A percentile compares a stretch with the other conserved stretches of the same genome.
Evolutionary conservation across 805 yeast genomes (phyloP).

Genomic region (Barnettozyma californica): DNA sequence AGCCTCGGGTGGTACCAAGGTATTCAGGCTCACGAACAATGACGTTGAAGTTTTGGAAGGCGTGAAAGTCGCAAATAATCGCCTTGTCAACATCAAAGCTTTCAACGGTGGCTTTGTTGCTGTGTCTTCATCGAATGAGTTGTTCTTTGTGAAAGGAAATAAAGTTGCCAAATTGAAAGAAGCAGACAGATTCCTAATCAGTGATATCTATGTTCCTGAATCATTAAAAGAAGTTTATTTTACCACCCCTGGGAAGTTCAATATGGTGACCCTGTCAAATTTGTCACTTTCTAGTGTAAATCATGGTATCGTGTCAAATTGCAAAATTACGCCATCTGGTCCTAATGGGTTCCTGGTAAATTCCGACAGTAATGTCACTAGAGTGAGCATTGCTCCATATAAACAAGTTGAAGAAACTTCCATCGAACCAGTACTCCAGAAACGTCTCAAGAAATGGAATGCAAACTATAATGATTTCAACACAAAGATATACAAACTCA

Average conservation of each 20-base stretch:
- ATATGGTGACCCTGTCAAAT: conserved; percentile 3
- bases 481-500: conserved; percentile 15
- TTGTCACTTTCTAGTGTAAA: not conserved
- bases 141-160: conserved; percentile 8
- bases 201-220: conserved; percentile 12
- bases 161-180: conserved; percentile 4
- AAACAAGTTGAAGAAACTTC: conserved; percentile 9
- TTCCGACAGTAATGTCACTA: conserved; percentile 9
- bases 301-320: conserved; percentile 8
- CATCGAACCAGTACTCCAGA: conserved; percentile 12
- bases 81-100: conserved; percentile 13
- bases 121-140: conserved; percentile 17
- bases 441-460: conserved; percentile 19
- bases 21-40: not conserved
- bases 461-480: conserved; percentile 21
- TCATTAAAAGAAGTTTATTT: not conserved
- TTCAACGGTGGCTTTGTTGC: conserved; percentile 7
- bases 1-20: conserved; percentile 17
- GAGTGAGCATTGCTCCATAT: conserved; percentile 4
- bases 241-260: conserved; percentile 11
- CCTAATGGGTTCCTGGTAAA: conserved; percentile 3
- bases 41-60: not conserved
- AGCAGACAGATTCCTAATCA: conserved; percentile 15
- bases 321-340: conserved; percentile 13
- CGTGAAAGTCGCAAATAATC: conserved; percentile 7